phyloP scores from a whole-genome alignment of 352 stramenopile species.

The Globisporangium recalcitrans region DNA sequence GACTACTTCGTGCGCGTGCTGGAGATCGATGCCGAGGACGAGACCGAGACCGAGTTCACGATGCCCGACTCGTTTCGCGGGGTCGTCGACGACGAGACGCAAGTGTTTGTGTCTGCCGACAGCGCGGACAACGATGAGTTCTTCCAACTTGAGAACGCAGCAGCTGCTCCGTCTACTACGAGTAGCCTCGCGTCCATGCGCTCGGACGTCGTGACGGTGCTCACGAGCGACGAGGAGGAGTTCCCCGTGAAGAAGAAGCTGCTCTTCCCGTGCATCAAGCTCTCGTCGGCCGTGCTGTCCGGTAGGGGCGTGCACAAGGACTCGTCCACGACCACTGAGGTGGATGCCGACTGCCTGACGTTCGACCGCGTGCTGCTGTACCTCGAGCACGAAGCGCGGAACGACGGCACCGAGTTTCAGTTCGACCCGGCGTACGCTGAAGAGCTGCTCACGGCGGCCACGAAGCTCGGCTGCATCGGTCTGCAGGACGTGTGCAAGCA shows the following conservation, averaged over 20 bases:
- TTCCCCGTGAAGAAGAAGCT: conserved; percentile 88
- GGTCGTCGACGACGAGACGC: conserved; percentile 49
- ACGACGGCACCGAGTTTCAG: conserved; percentile 58
- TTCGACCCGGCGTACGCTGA: conserved; percentile 81
- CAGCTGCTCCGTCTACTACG: conserved; percentile 16
- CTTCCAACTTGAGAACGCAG: conserved; percentile 44
- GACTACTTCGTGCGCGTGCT: conserved; percentile 72
- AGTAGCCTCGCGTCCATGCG: conserved; percentile 32
- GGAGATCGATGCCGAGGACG: conserved; percentile 63
- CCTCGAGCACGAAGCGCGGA: conserved; percentile 74
- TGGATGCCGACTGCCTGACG: conserved; percentile 84
- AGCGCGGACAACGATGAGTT: conserved; percentile 19
- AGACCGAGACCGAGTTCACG: conserved; percentile 75
- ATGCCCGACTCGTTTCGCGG: conserved; percentile 82
- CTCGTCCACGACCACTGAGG: conserved; percentile 47
- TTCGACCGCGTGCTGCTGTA: conserved; percentile 89
- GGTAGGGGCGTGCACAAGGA: conserved; percentile 72
- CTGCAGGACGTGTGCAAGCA: conserved; percentile 73
- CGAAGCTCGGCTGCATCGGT: conserved; percentile 62
- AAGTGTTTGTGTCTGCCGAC: conserved; percentile 59
- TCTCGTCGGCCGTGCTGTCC: conserved; percentile 77
- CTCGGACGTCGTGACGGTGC: conserved; percentile 71
- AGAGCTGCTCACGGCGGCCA: conserved; percentile 60
- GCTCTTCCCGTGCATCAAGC: conserved; percentile 84
- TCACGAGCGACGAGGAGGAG: conserved; percentile 82